A percentile compares a stretch with the other conserved stretches of the same genome.
Evolutionary conservation across 2,329 filamentous ascomycete species (phyloP).

Genomic region (Rhynchosporium secalis): DNA sequence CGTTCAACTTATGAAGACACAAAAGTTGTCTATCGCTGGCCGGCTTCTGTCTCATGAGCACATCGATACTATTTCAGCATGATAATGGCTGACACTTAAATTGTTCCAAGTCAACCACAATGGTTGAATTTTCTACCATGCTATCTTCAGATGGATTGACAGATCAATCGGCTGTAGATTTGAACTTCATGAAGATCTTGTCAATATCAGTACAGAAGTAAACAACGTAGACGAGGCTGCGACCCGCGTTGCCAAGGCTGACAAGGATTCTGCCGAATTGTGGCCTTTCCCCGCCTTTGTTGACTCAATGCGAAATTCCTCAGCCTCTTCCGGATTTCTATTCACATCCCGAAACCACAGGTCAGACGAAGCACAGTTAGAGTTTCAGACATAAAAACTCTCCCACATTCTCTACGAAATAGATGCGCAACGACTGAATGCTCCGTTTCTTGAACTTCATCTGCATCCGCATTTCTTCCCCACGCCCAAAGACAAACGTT

Average conservation of each 20-base stretch:
- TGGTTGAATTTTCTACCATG: too few species aligned
- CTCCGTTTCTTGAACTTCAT: conserved; percentile 24
- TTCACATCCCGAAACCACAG: background rate
- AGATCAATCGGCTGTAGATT: too few species aligned
- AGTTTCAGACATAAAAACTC: too few species aligned
- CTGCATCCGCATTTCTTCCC: conserved; percentile 21
- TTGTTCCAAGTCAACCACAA: too few species aligned
- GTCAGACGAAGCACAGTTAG: background rate
- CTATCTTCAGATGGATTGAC: too few species aligned
- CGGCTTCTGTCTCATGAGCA: too few species aligned
- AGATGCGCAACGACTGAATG: conserved; percentile 19
- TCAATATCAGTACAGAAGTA: background rate
- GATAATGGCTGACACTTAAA: too few species aligned
- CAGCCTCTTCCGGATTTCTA: background rate
- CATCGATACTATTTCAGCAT: too few species aligned
- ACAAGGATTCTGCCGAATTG: background rate
- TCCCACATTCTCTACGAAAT: too few species aligned
- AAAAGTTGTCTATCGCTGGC: too few species aligned
- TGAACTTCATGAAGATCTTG: too few species aligned
- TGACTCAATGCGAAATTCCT: background rate
- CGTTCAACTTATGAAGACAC: too few species aligned
- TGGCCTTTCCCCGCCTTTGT: background rate
- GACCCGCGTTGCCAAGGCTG: background rate
- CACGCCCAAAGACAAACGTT: background rate
- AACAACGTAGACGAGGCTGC: background rate